Evolutionary conservation across 768 basidiomycete species (phyloP), one percentile per base, ranked within the genome.

Genomic region (Cyclocybe cylindracea): DNA sequence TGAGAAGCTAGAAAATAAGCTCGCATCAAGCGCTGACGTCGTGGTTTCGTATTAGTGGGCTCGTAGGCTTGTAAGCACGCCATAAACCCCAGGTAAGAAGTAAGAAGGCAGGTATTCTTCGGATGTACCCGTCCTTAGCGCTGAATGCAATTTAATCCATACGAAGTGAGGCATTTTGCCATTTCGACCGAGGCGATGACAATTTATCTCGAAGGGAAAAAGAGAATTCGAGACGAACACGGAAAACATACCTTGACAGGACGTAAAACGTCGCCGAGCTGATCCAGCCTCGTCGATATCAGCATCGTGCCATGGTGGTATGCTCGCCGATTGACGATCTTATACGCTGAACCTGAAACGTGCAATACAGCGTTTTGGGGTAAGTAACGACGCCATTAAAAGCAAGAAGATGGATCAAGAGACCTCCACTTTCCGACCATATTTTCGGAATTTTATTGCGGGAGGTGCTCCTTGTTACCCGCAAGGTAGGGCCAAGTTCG

Each of bases 241-340:
- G 45, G 45, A 14, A 48, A 44, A 44, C 75, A 48, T 53, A 89
- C 91, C 73, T 89, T 88, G 48, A 79, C 71, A 0, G 68, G 57
- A 14, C 75, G 82, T 44, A 98, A 74, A 8, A 93, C 69, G 54
- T 88, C 82, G 0, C 91, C 88, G 7, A 99, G 72, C 5, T 81
- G 77, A 33, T 79, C 74, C 29, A 98, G 78, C 41, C 78, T 71
- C 3, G 94, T 93, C 7, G 91, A 87, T 16, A 98, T 89, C 24
- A 99, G 82, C 97, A 99, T 99, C 11, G 97, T 99, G 0, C 97
- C 97, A 60, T 99, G 97, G 61, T 98, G 96, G 70, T 98, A 98
- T 6, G 94, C 94, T 29, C 97, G 78, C 46, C 84, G 83, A 59
- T 85, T 89, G 39, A 89, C 87, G 49, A 99, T 91, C 71, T 97